Evolutionary conservation across 2,329 filamentous ascomycete genomes (phyloP).

Genomic region (Aspergillus spinulosporus): DNA sequence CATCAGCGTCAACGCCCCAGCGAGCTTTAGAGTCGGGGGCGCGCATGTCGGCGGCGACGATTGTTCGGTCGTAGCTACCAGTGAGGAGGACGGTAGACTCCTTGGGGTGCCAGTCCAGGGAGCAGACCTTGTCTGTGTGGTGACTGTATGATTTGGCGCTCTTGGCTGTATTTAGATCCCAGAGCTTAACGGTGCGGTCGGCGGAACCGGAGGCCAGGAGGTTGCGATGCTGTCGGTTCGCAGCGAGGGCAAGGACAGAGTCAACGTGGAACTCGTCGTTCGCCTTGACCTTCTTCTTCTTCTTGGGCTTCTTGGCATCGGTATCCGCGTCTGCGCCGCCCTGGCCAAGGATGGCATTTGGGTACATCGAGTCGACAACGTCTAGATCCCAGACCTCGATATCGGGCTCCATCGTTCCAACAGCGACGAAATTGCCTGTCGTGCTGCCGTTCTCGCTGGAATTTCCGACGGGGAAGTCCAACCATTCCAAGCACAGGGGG

Average conservation of each 20-base stretch:
- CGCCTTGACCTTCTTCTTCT: constrained; percentile 84
- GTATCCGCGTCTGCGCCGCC: constrained; percentile 49
- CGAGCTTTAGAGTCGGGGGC: constrained; percentile 80
- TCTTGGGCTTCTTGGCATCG: constrained; percentile 68
- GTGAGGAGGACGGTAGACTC: constrained; percentile 87
- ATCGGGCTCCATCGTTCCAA: constrained; percentile 96
- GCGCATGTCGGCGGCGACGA: constrained; percentile 95
- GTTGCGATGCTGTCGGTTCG: constrained; percentile 91
- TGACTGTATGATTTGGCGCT: constrained; percentile 95
- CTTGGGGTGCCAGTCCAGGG: constrained; percentile 85
- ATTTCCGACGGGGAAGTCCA: constrained; percentile 86
- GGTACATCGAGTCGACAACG: constrained; percentile 95
- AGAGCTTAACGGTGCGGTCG: constrained; percentile 95
- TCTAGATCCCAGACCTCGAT: constrained; percentile 99
- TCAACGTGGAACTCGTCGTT: constrained; percentile 95
- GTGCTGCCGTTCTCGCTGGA: constrained; percentile 62
- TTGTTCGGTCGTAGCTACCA: constrained; percentile 91
- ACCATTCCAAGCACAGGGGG: constrained; percentile 91
- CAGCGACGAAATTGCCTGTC: constrained; percentile 85
- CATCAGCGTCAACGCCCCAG: constrained; percentile 94
- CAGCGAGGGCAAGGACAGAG: constrained; percentile 84
- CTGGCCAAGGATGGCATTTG: constrained; percentile 90
- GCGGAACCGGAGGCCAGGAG: constrained; percentile 92
- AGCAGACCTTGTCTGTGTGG: constrained; percentile 97
- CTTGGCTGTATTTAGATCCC: constrained; percentile 89